Evolutionary conservation across 352 stramenopile genomes (phyloP).

Genomic region (Globisporangium viniferum): DNA sequence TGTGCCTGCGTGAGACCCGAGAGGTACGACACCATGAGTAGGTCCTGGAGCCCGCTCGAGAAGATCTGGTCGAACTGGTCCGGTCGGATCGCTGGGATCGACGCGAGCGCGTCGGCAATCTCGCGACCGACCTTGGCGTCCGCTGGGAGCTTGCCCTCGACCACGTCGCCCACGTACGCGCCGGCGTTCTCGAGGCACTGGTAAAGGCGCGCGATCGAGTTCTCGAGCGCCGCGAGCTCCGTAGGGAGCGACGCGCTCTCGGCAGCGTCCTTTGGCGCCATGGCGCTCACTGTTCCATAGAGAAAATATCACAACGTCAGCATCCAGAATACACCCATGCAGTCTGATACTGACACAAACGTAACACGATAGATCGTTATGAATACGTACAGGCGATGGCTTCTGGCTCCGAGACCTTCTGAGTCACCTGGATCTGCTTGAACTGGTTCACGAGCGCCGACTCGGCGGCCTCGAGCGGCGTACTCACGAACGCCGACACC

Average conservation of each 20-base stretch:
- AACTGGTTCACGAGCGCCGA: conserved; percentile 91
- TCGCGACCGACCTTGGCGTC: conserved; percentile 90
- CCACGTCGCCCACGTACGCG: conserved; percentile 90
- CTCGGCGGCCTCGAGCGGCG: conserved; percentile 89
- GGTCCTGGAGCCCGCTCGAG: conserved; percentile 95
- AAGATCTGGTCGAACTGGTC: conserved; percentile 97
- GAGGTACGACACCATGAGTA: conserved; percentile 98
- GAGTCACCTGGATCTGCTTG: conserved; percentile 90
- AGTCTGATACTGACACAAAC: background rate
- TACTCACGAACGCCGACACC: conserved; percentile 90
- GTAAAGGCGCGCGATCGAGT: conserved; percentile 89
- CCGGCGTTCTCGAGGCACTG: conserved; percentile 87
- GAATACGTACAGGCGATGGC: conserved; percentile 89
- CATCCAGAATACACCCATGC: background rate
- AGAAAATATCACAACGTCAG: conserved; percentile 6
- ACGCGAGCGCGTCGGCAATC: conserved; percentile 92
- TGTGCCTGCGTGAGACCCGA: conserved; percentile 97
- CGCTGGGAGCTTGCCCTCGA: conserved; percentile 69
- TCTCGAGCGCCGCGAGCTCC: conserved; percentile 68
- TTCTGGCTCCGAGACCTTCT: conserved; percentile 92
- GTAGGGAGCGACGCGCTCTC: conserved; percentile 52
- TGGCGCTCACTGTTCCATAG: conserved; percentile 54
- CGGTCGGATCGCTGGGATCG: conserved; percentile 90
- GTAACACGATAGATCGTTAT: background rate
- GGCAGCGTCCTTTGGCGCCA: conserved; percentile 51